These are phyloP conservation scores for Phytophthora macrochlamydospora DNA, from an alignment of 352 stramenopile species.

Conservation along the genomic window DNA sequence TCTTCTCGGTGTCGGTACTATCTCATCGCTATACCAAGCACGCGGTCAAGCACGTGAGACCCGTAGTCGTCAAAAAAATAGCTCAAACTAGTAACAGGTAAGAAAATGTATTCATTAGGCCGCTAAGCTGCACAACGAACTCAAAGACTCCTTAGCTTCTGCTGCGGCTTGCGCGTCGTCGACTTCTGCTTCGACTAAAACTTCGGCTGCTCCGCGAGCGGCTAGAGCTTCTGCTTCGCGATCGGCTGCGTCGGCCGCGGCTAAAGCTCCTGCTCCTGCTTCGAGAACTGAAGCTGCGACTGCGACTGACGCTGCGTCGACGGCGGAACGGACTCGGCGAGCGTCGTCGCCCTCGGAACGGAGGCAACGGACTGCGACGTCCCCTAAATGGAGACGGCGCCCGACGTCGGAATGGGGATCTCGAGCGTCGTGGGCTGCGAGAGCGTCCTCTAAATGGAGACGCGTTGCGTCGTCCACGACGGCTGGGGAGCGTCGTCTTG, in stretches of 20 bases:
- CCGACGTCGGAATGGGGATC: conserved; percentile 53
- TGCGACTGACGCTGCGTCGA: conserved; percentile 33
- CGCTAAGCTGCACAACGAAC: conserved; percentile 18
- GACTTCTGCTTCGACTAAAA: conserved; percentile 29
- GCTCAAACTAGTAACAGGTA: neutral
- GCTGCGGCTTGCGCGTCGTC: conserved; percentile 31
- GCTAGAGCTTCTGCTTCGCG: conserved; percentile 29
- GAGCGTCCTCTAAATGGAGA: conserved; percentile 63
- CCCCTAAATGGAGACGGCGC: conserved; percentile 44
- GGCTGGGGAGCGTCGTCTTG: conserved; percentile 20
- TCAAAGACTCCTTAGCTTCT: conserved; percentile 20
- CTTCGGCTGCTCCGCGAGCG: conserved; percentile 43
- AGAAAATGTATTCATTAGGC: conserved; percentile 35
- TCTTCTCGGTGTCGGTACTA: conserved; percentile 50
- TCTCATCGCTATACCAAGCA: conserved; percentile 43
- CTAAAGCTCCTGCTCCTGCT: conserved; percentile 25
- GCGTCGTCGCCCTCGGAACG: conserved; percentile 32
- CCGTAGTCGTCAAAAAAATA: no score
- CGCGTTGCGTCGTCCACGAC: conserved; percentile 24
- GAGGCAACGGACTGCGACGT: conserved; percentile 23
- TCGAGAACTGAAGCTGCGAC: conserved; percentile 28
- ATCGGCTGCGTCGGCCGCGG: conserved; percentile 23
- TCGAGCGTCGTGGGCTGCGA: conserved; percentile 41
- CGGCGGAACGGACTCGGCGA: conserved; percentile 43
- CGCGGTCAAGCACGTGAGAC: conserved; percentile 31